Evolutionary conservation across 1,139 yeast species (phyloP).

Genomic region (Sugiyamaella paludigena): DNA sequence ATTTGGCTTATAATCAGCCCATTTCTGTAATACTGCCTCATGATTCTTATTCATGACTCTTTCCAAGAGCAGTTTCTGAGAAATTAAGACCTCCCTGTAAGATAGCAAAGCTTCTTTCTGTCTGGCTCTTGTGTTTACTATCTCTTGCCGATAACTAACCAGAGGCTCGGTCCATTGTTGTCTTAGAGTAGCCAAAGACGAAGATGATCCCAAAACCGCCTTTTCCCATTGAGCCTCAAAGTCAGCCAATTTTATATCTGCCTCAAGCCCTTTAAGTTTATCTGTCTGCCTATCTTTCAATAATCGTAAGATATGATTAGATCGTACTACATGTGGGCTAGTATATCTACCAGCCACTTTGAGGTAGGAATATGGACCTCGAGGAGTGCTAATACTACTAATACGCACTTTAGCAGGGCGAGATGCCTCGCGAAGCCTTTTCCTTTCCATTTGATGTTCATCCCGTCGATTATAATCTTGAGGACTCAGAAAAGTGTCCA

Average conservation of each 20-base stretch:
- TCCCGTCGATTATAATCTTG: slow-evolving; percentile 16
- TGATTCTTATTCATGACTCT: slow-evolving; percentile 9
- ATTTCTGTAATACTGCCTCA: slow-evolving; percentile 3
- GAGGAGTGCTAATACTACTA: slow-evolving; percentile 16
- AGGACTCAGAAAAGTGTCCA: slow-evolving; percentile 25
- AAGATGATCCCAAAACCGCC: not conserved
- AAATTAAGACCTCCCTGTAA: slow-evolving; percentile 12
- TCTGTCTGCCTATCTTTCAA: slow-evolving; percentile 1
- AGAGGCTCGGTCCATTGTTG: slow-evolving; percentile 6
- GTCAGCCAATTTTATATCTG: slow-evolving; percentile 14
- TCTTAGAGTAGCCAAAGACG: not conserved
- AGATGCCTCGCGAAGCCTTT: slow-evolving; percentile 11
- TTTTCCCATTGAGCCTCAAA: slow-evolving; percentile 23
- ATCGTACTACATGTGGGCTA: slow-evolving; percentile 4
- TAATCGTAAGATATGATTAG: slow-evolving; percentile 14
- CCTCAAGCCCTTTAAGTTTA: slow-evolving; percentile 10
- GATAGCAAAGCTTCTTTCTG: not conserved
- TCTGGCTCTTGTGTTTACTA: not conserved
- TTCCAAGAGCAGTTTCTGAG: slow-evolving; percentile 10
- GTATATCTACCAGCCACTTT: slow-evolving; percentile 18
- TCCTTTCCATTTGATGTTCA: slow-evolving; percentile 6
- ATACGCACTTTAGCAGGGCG: slow-evolving; percentile 15
- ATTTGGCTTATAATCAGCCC: slow-evolving; percentile 11
- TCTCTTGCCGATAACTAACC: not conserved
- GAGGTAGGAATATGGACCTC: slow-evolving; percentile 23